Percentiles rank a stretch among this genome's conserved stretches.
Evolutionary conservation across 768 basidiomycete species (phyloP).

Genomic region (Auricularia heimuer): DNA sequence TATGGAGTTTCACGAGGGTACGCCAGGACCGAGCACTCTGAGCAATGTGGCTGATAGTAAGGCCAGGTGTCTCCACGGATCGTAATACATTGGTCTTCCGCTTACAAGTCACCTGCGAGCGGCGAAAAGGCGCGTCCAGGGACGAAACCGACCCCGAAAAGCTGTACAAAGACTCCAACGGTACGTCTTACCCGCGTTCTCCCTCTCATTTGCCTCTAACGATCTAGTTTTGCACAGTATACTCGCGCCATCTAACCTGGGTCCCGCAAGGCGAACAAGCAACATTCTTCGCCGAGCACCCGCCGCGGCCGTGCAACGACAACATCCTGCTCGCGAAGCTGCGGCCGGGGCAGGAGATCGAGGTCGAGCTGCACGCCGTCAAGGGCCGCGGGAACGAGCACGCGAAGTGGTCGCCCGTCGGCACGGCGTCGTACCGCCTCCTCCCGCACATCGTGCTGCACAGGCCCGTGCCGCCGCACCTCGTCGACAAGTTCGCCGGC

Average conservation of each 20-base stretch:
- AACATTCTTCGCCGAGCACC: constrained; percentile 38
- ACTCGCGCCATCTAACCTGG: constrained; percentile 64
- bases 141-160: constrained; percentile 46
- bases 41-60: not conserved
- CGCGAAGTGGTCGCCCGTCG: constrained; percentile 94
- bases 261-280: constrained; percentile 74
- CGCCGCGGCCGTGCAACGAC: constrained; percentile 59
- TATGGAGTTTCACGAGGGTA: constrained; percentile 32
- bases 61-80: constrained; percentile 41
- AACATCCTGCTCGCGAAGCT: constrained; percentile 88
- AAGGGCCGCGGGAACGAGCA: constrained; percentile 93
- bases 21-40: constrained; percentile 1
- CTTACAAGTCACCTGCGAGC: constrained; percentile 56
- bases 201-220: constrained; percentile 5
- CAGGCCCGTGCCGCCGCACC: constrained; percentile 68
- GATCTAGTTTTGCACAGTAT: constrained; percentile 21
- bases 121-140: constrained; percentile 44
- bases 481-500: constrained; percentile 69
- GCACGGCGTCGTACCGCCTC: constrained; percentile 91
- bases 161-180: constrained; percentile 63
- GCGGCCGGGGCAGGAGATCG: constrained; percentile 80
- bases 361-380: constrained; percentile 80
- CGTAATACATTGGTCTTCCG: constrained; percentile 86
- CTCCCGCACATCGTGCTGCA: constrained; percentile 71
- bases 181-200: constrained; percentile 16